Base-by-base conservation (phyloP, 169 alveolate species). In the Plasmodium gaboni region DNA sequence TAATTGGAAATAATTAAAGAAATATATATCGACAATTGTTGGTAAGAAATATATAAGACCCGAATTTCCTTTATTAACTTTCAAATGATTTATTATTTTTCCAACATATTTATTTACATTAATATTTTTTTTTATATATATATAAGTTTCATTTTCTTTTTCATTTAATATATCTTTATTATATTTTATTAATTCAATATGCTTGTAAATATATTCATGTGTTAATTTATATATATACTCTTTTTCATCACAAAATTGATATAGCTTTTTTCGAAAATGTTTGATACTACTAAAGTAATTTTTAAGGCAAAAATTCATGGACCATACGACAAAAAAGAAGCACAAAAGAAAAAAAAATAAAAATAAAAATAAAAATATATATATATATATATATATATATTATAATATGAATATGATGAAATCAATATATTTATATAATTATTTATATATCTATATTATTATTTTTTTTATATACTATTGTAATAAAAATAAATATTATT, bases 51-150 rank as follows among this genome's bases (percentile, higher is more conserved):
- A 86, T 50, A 86, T 19, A 17, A 86, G 32, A 63, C 72, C 72
- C 6, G 69, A 13, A 86, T 86, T 86, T 17, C 65, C 63, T 70
- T 50, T 70, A 68, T 86, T 86, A 32, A 71, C 38, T 59, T 72
- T 86, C 64, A 86, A 71, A 71, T 86, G 92, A 44, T 64, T 64
- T 10, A 63, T 8, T 24, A 86, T 73, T 72, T 86, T 70, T 0
- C 92, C 92, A 15, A 86, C 92, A 86, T 71, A 86, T 59, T 60
- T 86, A 17, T 71, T 86, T 59, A 86, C 19, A 51, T 86, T 72
- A 60, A 70, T 87, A 17, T 53, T 67, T 28, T 53, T 70, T 55
- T 55, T 55, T 55, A 38, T 38, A 38, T 38, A 38, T 38, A 38
- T 38, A 38, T 38, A 38, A 38, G 10, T 5, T 38, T 38, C 46